Percentiles rank a stretch among this genome's conserved stretches.
phyloP scores from a whole-genome alignment of 164 flowering plant genomes.

The Dillenia suffruticosa region DNA sequence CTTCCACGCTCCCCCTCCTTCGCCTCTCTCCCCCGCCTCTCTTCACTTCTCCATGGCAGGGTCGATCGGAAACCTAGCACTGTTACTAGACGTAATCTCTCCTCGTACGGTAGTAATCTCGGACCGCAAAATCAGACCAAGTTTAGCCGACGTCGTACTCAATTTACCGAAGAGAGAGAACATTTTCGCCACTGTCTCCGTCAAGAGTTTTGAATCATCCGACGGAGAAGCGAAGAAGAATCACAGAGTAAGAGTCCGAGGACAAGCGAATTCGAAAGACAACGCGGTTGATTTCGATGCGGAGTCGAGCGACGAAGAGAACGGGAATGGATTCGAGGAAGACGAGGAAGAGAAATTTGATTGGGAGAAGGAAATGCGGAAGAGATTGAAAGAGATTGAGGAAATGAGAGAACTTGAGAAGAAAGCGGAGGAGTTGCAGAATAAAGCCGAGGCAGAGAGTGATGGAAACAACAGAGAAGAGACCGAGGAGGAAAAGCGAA shows the following conservation, averaged over 20 bases:
- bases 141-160: conserved; percentile 31
- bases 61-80: conserved; percentile 48
- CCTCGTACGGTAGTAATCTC: conserved; percentile 18
- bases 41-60: conserved; percentile 45
- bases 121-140: conserved; percentile 37
- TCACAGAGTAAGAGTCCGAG: conserved; percentile 24
- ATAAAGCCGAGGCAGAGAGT: conserved; percentile 26
- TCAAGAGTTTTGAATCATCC: conserved; percentile 25
- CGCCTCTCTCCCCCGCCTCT: conserved; percentile 1
- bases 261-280: conserved; percentile 36
- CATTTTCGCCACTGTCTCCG: conserved; percentile 17
- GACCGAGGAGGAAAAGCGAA: conserved; percentile 78
- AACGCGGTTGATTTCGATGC: conserved; percentile 56
- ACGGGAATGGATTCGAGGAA: conserved; percentile 36
- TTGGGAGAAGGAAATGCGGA: conserved; percentile 78
- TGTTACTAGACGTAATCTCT: conserved; percentile 33
- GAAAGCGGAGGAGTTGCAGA: conserved; percentile 86
- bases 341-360: conserved; percentile 26
- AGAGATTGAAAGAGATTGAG: conserved; percentile 74
- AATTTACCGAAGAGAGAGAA: conserved; percentile 35
- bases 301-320: conserved; percentile 54
- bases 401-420: conserved; percentile 85
- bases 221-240: conserved; percentile 32
- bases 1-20: conserved; percentile 5
- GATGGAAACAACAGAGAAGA: conserved; percentile 41